phyloP scores from a whole-genome alignment of 179 eudicot genomes.

The Silene vulgaris region DNA sequence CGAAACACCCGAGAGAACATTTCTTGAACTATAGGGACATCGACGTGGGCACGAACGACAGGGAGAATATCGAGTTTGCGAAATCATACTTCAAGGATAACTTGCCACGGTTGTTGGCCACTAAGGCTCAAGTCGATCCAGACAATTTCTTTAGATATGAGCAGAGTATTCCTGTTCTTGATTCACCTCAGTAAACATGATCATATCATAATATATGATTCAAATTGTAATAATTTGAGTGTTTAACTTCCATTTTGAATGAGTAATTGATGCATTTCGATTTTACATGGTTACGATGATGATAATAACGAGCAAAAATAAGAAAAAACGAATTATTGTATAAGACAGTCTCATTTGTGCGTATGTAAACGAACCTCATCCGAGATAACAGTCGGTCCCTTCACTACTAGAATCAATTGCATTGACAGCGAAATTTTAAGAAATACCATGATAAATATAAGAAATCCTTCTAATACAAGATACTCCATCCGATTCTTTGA shows the following conservation, averaged over 20 bases:
- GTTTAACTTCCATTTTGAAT: no score
- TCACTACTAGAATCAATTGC: no score
- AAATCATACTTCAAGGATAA: slow-evolving; percentile 27
- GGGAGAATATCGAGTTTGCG: slow-evolving; percentile 19
- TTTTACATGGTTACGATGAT: not conserved
- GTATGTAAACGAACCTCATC: not conserved
- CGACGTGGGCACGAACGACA: slow-evolving; percentile 28
- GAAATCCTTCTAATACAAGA: no score
- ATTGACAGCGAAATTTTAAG: no score
- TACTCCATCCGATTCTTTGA: no score
- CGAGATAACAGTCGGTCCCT: no score
- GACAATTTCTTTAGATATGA: slow-evolving; percentile 36
- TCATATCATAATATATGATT: no score
- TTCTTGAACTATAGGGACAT: slow-evolving; percentile 40
- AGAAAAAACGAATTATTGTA: not conserved
- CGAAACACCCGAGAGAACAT: slow-evolving; percentile 36
- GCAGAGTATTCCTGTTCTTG: slow-evolving; percentile 32
- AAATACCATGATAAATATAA: no score
- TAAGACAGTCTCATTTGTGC: not conserved
- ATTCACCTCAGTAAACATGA: not conserved
- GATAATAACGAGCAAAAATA: not conserved
- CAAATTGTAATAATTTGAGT: no score
- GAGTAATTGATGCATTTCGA: not conserved
- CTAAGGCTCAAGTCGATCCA: slow-evolving; percentile 39
- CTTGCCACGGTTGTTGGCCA: slow-evolving; percentile 25